Evolutionary conservation across 2,329 filamentous ascomycete genomes (phyloP).

Genomic region (Alternaria alternata): DNA sequence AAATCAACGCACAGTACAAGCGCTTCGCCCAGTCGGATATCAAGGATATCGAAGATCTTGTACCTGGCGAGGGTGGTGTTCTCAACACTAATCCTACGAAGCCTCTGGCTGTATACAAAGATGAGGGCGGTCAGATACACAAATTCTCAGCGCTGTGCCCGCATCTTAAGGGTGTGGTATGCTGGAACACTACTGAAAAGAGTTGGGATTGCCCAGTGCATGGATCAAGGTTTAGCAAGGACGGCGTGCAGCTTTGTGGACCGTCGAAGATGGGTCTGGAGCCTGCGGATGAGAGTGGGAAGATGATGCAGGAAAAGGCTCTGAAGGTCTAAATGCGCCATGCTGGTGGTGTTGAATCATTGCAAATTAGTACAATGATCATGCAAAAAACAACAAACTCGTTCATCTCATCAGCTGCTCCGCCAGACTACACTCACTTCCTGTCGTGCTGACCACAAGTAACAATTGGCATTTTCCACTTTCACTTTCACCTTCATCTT

Average conservation of each 20-base stretch:
- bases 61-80: conserved; percentile 60
- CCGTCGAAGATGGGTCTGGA: conserved; percentile 51
- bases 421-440: background rate
- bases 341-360: background rate
- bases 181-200: conserved; percentile 59
- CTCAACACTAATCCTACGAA: conserved; percentile 58
- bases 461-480: background rate
- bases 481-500: background rate
- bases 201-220: conserved; percentile 61
- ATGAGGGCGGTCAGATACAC: conserved; percentile 60
- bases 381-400: background rate
- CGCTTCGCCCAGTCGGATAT: conserved; percentile 63
- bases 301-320: conserved; percentile 31
- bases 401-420: background rate
- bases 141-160: conserved; percentile 65
- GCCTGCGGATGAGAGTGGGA: conserved; percentile 41
- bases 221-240: conserved; percentile 54
- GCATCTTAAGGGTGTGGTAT: conserved; percentile 64
- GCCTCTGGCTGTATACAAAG: conserved; percentile 65
- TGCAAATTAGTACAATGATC: background rate
- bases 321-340: background rate
- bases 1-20: conserved; percentile 66
- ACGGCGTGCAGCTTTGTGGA: conserved; percentile 54
- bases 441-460: background rate
- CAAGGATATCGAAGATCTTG: conserved; percentile 64